These are phyloP conservation scores for Neurospora sp. DNA, from an alignment of 495 filamentous ascomycete species.

Conservation along the genomic window DNA sequence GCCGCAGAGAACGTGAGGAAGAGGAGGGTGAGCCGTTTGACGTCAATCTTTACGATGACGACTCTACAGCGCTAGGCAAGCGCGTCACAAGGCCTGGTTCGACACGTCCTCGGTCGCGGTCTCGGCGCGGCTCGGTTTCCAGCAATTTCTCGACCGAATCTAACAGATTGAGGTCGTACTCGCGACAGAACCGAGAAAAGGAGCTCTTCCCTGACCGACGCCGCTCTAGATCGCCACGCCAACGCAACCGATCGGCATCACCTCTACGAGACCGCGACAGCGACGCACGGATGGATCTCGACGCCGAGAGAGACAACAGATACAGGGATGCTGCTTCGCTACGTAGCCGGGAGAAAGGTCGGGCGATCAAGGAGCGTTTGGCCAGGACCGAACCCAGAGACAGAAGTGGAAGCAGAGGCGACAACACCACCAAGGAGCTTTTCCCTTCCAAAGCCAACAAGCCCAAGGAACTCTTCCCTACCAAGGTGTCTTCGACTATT, in stretches of 20 bases:
- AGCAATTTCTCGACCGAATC: slow-evolving; percentile 18
- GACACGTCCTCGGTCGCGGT: slow-evolving; percentile 8
- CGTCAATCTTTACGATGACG: slow-evolving; percentile 72
- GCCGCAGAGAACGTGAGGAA: slow-evolving; percentile 39
- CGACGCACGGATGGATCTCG: slow-evolving; percentile 36
- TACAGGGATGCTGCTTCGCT: slow-evolving; percentile 19
- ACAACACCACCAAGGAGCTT: slow-evolving; percentile 47
- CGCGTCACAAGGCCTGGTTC: slow-evolving; percentile 9
- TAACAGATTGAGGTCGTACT: slow-evolving; percentile 15
- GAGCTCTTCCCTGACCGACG: slow-evolving; percentile 44
- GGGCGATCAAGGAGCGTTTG: slow-evolving; percentile 33
- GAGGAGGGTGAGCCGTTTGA: slow-evolving; percentile 51
- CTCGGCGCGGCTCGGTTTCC: slow-evolving; percentile 25
- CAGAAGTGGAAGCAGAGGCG: not conserved
- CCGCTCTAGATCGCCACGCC: slow-evolving; percentile 26
- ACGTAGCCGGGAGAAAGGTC: slow-evolving; percentile 36
- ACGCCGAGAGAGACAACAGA: slow-evolving; percentile 8
- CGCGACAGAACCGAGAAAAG: slow-evolving; percentile 27
- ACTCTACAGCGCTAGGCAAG: slow-evolving; percentile 28
- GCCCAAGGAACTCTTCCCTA: slow-evolving; percentile 64
- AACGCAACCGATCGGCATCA: slow-evolving; percentile 59
- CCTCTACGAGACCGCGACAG: slow-evolving; percentile 57
- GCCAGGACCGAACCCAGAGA: slow-evolving; percentile 5
- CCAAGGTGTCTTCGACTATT: slow-evolving; percentile 28
- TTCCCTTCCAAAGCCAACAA: slow-evolving; percentile 49